Base-by-base conservation (phyloP, 176 grass and related monocot species). In the Oryza coarctata region DNA sequence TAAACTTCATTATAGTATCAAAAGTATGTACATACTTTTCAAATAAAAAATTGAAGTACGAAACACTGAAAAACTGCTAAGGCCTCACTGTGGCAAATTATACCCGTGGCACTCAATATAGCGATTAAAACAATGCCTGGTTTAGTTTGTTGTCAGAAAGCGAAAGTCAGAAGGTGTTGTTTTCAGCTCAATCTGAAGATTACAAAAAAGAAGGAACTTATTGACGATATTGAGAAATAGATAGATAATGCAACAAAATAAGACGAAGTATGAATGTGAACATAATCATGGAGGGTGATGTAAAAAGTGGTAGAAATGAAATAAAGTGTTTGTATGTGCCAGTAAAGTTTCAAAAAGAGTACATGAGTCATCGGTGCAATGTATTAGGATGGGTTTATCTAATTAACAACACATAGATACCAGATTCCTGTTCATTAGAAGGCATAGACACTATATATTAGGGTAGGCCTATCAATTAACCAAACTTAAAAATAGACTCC, bases 71-170 rank as follows among this genome's bases (percentile, higher is more conserved):
- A 55, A 55, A 55, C 17, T 55, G 17, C 50, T 49, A 49, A 6
- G 45, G 4, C 45, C 45, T 49, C 45, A 85, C 81, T 91, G 89
- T 89, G 89, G 60, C 89, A 88, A 75, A 66, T 50, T 80, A 84
- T 88, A 92, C 94, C 81, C 91, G 75, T 97, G 87, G 80, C 57
- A 97, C 80, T 97, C 94, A 61, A 94, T 63, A 47, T 94, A 97
- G 69, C 91, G 87, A 50, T 91, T 90, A 81, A 97, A 97, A 66
- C 94, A 97, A 17, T 94, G 94, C 64, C 87, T 91, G 33, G 87
- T 94, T 76, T 97, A 91, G 84, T 97, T 97, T 6, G 91, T 92
- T 31, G 91, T 94, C 60, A 89, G 94, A 68, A 97, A 97, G 47
- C 94, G 85, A 47, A 97, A 90, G 57, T 92, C 91, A 27, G 89